Evolutionary conservation across 1,284 basidiomycete species (phyloP), one percentile per base, ranked within the genome.

Genomic region (Calocybe gambosa): DNA sequence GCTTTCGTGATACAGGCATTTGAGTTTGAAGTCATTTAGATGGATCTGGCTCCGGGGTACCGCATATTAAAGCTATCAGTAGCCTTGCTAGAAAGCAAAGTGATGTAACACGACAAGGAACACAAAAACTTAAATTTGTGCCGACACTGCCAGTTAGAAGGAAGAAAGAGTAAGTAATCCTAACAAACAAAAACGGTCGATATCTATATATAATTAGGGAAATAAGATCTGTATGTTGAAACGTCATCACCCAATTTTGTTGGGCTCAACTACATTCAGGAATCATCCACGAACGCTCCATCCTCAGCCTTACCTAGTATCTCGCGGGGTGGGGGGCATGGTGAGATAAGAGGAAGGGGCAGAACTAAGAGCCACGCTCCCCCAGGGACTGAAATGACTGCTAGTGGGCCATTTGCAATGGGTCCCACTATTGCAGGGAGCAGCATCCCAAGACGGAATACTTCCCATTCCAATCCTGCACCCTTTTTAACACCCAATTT

Each of bases 351-450:
- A 43, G 77, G 77, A 9, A 57, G 74, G 25, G 79, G 75, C 21
- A 58, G 70, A 31, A 71, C 68, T 13, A 64, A 78, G n/a, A 69
- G 68, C 16, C 71, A 68, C 1, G 67, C 77, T 19, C 77, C 73
- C 23, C 69, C 78, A 36, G 61, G 70, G 0, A 67, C 69, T 5
- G 82, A 86, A 62, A 89, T 91, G 87, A 81, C 78, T 12, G 89
- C 89, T 0, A 88, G 83, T 57, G 88, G 88, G 5, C 88, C 88
- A 3, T 91, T 91, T 57, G 85, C 88, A 16, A 80, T 89, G 78
- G 88, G 88, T 16, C 88, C 88, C 31, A 72, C 84, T 16, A 68
- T 84, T 56, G 76, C 73, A 6, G 80, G 82, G 19, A 70, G 67
- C 45, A 74, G 71, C 44, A 67, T 71, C 47, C 67, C 73, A 20